Base-by-base conservation (phyloP, 371 early-diverging fungal species). In the Funneliformis caledonium region DNA sequence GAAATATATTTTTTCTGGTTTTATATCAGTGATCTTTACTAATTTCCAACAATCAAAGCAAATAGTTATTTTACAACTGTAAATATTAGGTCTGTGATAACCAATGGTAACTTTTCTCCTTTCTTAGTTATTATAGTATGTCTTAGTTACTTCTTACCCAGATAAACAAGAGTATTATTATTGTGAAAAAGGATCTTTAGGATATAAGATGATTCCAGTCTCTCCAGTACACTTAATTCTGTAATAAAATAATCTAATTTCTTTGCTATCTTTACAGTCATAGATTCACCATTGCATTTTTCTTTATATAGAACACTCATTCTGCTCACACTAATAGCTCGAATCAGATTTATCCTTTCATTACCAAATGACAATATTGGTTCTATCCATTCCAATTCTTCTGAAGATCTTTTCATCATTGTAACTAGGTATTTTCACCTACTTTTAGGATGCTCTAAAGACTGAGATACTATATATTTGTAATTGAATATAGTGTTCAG, bases 231-330 rank as follows among this genome's bases (percentile, higher is more conserved):
- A 16, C 45, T 47, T 45, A 72, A 37, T 72, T 26, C 26, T 14
- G 8, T n/a, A 22, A 16, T 9, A 26, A 31, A 22, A 50, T 73
- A 73, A 26, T 48, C n/a, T 1, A 6, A 0, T 22, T 33, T 48
- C 33, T 60, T 75, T 37, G 37, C 19, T 12, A 75, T 59, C 33
- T 75, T 75, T 7, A 75, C 76, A 75, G 61, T 43, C 9, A 75
- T 61, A 26, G 26, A 14, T 59, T 59, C 33, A 60, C 19, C 60
- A 16, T 75, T 61, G 16, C 11, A 1, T 19, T 26, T 48, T 26
- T 60, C 75, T 59, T 56, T 43, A 75, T 75, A 75, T 22, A 75
- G 43, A 31, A 75, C 10, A 75, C 60, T 59, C 2, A 61, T 75
- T 75, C 76, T 75, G 1, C 76, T 61, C 60, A 60, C 45, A 61